Evolutionary conservation across 176 grass and related monocot genomes (phyloP).

Genomic region (Eleusine coracana): DNA sequence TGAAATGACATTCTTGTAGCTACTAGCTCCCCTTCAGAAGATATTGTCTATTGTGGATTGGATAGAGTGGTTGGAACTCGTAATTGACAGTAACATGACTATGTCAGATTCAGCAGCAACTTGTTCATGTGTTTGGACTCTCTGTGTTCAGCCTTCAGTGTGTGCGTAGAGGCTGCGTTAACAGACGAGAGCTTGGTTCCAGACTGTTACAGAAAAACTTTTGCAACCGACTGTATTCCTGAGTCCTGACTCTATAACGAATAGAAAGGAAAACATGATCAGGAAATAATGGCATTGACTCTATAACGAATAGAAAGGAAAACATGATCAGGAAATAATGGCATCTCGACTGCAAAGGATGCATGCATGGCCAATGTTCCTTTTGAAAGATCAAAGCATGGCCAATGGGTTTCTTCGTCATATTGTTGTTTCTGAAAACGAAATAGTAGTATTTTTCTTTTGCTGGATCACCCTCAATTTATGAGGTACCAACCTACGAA

Average conservation of each 20-base stretch:
- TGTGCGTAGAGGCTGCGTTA: not conserved
- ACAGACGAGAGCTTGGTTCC: slow-evolving; percentile 14
- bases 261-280: not conserved
- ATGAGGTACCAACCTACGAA: not conserved
- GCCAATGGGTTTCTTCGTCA: not conserved
- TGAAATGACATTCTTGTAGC: not conserved
- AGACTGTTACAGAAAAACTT: slow-evolving; percentile 27
- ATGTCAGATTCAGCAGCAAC: slow-evolving; percentile 19
- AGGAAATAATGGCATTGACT: not conserved
- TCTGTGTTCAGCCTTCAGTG: not conserved
- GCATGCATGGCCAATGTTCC: not conserved
- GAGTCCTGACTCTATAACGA: not conserved
- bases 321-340: too few relatives aligned
- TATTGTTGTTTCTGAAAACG: not conserved
- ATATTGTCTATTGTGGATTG: not conserved
- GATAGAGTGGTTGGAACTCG: slow-evolving; percentile 41
- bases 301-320: too few relatives aligned
- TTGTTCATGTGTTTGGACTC: slow-evolving; percentile 23
- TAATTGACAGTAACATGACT: slow-evolving; percentile 42
- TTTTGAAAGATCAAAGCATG: too few relatives aligned
- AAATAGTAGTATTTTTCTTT: not conserved
- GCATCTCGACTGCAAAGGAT: not conserved
- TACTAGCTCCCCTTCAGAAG: not conserved
- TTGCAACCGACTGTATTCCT: not conserved
- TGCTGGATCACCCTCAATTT: not conserved